Base-by-base conservation (phyloP, 2,329 filamentous ascomycete species). In the Pseudogymnoascus sp. region DNA sequence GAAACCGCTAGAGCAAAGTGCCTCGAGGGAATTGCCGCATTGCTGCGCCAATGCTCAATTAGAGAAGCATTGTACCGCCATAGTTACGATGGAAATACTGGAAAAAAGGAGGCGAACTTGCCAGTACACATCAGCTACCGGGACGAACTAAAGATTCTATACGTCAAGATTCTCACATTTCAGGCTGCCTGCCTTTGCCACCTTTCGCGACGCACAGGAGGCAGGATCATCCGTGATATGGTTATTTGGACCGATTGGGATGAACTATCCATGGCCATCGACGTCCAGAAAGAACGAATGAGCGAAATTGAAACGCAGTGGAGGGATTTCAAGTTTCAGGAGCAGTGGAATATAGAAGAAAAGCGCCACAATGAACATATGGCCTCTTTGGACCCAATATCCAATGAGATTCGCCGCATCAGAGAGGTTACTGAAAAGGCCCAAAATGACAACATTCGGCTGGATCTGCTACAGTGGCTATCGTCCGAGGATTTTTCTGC, bases 51-150 rank as follows among this genome's bases (percentile, higher is more conserved):
- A 12, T 61, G 65, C 37, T 58, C 50, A 12, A 63, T 65, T 39
- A 57, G 64, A 54, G 64, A 66, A 50, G 54, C 50, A 6, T 58
- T 66, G 1, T 65, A 66, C 30, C n/a, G 9, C 3, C 58, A 57
- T 3, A 59, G 57, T 2, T 62, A 58, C 18, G 61, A 61, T 25
- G 22, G 22, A 2, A 34, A 47, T 2, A 58, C 12, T 12, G 41
- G 41, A 6, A 16, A 25, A 34, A 12, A 43, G 18, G 35, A 20
- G 6, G n/a, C 41, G n/a, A 47, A 47, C 22, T n/a, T 47, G 16
- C 11, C 34, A 20, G 57, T 39, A 11, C 41, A 43, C 7, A 58
- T 8, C 12, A 50, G 14, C 14, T 65, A 65, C 34, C 30, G 58
- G 18, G 62, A 61, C 9, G 60, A 32, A 4, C 57, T 63, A 22